Base-by-base conservation (phyloP, 139 green algal genomes). In the Asterochloris sp. region DNA sequence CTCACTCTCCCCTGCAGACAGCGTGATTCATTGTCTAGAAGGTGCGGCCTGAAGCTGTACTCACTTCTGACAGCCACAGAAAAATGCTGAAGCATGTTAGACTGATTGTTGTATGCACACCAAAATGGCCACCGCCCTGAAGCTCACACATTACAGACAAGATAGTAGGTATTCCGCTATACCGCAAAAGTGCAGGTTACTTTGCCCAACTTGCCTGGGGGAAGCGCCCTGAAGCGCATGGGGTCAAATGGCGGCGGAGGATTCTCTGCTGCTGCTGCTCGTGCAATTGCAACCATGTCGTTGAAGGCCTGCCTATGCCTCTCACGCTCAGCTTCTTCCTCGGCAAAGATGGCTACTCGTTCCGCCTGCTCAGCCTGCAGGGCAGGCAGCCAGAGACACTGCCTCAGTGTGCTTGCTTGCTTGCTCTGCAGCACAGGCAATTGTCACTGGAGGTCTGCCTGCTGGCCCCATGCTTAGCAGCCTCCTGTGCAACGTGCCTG, bases 191-290 rank as follows among this genome's bases (percentile, higher is more conserved):
- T n/a, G 60, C 62, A 67, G 26, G 73, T 24, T 76, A 11, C 21
- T 80, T 26, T 21, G 27, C 86, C 38, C 13, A 19, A 24, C 54
- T 78, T 47, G 63, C 85, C 85, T 23, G 85, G 85, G 11, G 87
- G 88, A 78, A 91, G 80, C 0, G 89, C 91, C 23, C 90, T 73
- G 80, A 94, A 95, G 76, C 88, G 86, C 90, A 95, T 93, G 76
- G 88, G 89, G 81, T 93, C 88, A 26, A 87, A 84, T 11, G 87
- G 89, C 54, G 64, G 24, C 69, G 84, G 85, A 14, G 90, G 90
- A 26, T 84, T 84, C 26, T 82, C 78, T 0, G 74, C 73, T 17
- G 90, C 89, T 19, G 83, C 69, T 78, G 63, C 69, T 54, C 80
- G 82, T 12, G 82, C 84, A 54, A 63, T 54, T 63, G 84, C 87